Evolutionary conservation across 148 eudicot genomes (phyloP), one percentile per base, ranked within the genome.

Genomic region (Dysphania ambrosioides): DNA sequence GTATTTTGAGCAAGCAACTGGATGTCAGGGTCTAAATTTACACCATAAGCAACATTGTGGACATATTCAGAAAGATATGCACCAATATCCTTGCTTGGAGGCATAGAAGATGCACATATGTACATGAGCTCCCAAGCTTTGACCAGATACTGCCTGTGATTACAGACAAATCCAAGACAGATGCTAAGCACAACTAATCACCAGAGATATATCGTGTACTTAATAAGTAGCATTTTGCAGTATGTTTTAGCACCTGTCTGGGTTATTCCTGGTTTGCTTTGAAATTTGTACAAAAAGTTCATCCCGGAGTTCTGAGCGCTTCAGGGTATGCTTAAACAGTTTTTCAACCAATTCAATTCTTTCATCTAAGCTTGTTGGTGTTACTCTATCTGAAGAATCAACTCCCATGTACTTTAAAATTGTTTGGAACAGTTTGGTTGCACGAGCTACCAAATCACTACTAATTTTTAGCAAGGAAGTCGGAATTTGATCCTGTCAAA

Each of bases 101-200:
- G 97, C 99, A 96, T 92, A 78, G 97, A 92, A 51, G 97, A 96
- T 72, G 99, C 97, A 88, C 97, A 96, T 69, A 96, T 83, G 75
- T 92, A 88, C 97, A 96, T 90, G 24, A 96, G 85, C 82, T 96
- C 99, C 99, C 99, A 96, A 30, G 94, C 97, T 85, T 86, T 92
- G 27, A 89, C 75, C 70, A 92, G 77, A 81, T 81, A 87, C 60
- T 82, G 87, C 88, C 99, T 96, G 85, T 53, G 75, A 79, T 76
- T 53, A 56, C 70, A 68, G 80, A 73, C 47, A 70, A 78, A 44
- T 64, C 13, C 72, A 78, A 74, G 42, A 81, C 44, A 41, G 30
- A n/a, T n/a, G 58, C 26, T 34, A 61, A 78, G 44, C 68, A 47
- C 65, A 66, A n/a, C n/a, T 13, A 47, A 32, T 31, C 18, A 32